A percentile compares a stretch with the other conserved stretches of the same genome.
Conservation (phyloP, 331 rosid species). For the Malus hybrid region DNA sequence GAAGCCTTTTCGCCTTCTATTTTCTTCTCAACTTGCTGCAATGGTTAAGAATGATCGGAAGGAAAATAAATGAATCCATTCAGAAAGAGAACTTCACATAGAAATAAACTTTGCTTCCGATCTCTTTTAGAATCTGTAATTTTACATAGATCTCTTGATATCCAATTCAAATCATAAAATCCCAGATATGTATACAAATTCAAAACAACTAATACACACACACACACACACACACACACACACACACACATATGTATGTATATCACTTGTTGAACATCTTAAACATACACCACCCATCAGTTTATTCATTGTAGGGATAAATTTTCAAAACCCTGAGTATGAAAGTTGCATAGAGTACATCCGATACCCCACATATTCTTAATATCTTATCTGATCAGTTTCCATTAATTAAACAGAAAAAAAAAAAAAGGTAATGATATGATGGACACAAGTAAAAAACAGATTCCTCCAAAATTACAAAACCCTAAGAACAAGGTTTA, state of each 20-base stretch:
- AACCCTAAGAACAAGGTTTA: too few relatives aligned
- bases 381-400: background rate
- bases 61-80: background rate
- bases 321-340: background rate
- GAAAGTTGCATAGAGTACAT: background rate
- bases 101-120: background rate
- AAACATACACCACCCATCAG: background rate
- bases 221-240: rapidly evolving
- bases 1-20: conserved; percentile 33
- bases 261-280: background rate
- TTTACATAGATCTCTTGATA: background rate
- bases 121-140: background rate
- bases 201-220: background rate
- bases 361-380: background rate
- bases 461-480: too few relatives aligned
- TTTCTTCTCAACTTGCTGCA: conserved; percentile 47
- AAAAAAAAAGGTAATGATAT: too few relatives aligned
- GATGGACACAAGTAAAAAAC: too few relatives aligned
- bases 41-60: background rate
- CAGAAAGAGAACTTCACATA: background rate
- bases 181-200: background rate
- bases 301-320: background rate
- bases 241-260: rapidly evolving
- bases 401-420: background rate
- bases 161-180: background rate